Percentiles rank a stretch among this genome's conserved stretches.
Evolutionary conservation across 495 filamentous ascomycete genomes (phyloP).

Genomic region (Letharia lupina): DNA sequence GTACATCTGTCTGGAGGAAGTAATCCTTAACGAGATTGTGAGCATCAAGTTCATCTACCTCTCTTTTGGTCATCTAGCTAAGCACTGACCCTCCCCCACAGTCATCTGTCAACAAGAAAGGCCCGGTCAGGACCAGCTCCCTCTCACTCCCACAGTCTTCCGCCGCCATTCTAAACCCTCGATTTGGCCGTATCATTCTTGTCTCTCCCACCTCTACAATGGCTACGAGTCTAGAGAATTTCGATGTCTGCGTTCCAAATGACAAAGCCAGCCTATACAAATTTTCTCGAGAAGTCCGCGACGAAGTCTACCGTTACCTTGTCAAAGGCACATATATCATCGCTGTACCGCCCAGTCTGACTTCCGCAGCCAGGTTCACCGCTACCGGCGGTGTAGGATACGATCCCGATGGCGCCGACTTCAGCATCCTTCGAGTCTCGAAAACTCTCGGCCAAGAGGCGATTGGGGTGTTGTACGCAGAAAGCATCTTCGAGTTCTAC

Average conservation of each 20-base stretch:
- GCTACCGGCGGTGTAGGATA: not conserved
- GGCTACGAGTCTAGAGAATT: not conserved
- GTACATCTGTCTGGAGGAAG: no score
- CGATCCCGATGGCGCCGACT: not conserved
- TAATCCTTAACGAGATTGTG: no score
- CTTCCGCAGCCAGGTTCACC: not conserved
- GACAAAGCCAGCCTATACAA: not conserved
- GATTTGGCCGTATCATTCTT: not conserved
- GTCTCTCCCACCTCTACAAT: not conserved
- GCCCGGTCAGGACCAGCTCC: not conserved
- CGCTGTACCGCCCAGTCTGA: no score
- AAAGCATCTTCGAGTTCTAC: not conserved
- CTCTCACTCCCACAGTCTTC: not conserved
- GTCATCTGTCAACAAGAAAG: not conserved
- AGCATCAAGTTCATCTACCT: no score
- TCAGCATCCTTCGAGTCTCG: not conserved
- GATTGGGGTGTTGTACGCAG: not conserved
- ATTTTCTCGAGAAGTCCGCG: not conserved
- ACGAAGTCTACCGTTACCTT: not conserved
- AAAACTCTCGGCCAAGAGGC: not conserved
- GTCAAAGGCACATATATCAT: not conserved
- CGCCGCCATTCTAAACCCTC: not conserved
- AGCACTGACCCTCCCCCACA: not conserved
- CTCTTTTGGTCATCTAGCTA: no score
- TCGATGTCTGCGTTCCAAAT: not conserved